These are phyloP conservation scores for Cadophora luteo-olivacea DNA, from an alignment of 2,329 filamentous ascomycete genomes.

Conservation along the genomic window DNA sequence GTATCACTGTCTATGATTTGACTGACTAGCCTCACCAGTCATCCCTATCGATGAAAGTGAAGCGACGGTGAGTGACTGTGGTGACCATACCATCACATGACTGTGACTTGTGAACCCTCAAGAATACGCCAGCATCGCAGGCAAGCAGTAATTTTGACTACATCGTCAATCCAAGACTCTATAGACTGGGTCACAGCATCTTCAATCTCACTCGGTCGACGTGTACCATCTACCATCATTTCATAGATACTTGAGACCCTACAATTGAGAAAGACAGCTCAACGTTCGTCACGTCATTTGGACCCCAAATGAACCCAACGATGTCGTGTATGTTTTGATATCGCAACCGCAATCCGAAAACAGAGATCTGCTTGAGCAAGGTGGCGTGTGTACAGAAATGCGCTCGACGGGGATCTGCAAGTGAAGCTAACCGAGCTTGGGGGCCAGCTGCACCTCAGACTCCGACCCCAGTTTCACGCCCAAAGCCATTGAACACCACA, in stretches of 20 bases:
- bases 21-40: background rate
- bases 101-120: background rate
- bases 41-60: background rate
- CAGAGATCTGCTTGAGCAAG: background rate
- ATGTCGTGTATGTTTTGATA: too few species aligned
- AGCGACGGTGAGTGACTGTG: background rate
- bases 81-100: background rate
- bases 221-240: too few species aligned
- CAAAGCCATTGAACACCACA: background rate
- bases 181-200: too few species aligned
- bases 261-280: too few species aligned
- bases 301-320: too few species aligned
- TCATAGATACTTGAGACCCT: too few species aligned
- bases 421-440: background rate
- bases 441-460: background rate
- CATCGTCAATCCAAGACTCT: too few species aligned
- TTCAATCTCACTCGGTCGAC: too few species aligned
- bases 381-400: background rate
- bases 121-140: background rate
- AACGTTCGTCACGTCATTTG: too few species aligned
- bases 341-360: too few species aligned
- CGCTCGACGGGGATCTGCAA: background rate
- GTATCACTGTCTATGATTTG: background rate
- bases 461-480: background rate
- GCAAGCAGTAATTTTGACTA: background rate